Conservation (phyloP, 495 filamentous ascomycete species). For the Lepidopterella palustris region DNA sequence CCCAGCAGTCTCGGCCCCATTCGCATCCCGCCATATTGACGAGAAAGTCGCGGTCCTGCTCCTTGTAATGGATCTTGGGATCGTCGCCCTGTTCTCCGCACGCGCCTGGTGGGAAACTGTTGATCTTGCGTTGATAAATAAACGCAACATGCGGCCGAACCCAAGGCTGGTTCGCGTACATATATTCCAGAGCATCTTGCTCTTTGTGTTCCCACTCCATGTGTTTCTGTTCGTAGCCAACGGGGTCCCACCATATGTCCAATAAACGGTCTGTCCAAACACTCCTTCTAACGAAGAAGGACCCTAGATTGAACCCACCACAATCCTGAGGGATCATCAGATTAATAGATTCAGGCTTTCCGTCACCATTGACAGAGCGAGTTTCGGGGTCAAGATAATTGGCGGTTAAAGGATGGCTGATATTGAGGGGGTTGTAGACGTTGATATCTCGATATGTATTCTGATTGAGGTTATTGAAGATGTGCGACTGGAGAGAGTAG, state of each 20-base stretch:
- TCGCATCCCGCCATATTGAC: slow-evolving; percentile 99
- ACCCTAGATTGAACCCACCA: slow-evolving; percentile 91
- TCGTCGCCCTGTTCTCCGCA: slow-evolving; percentile 75
- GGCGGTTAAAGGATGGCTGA: slow-evolving; percentile 70
- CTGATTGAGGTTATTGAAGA: slow-evolving; percentile 71
- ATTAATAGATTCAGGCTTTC: slow-evolving; percentile 66
- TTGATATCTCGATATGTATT: slow-evolving; percentile 95
- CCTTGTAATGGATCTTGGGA: slow-evolving; percentile 72
- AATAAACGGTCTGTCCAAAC: slow-evolving; percentile 87
- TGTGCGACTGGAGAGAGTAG: slow-evolving; percentile 80
- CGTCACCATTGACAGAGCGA: slow-evolving; percentile 67
- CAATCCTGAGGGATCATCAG: slow-evolving; percentile 91
- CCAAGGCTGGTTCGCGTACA: slow-evolving; percentile 91
- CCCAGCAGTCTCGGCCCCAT: slow-evolving; percentile 96
- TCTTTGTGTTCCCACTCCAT: slow-evolving; percentile 99
- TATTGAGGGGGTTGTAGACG: slow-evolving; percentile 89
- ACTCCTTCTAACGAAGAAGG: slow-evolving; percentile 82
- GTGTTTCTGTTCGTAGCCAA: slow-evolving; percentile 96
- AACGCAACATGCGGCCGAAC: slow-evolving; percentile 83
- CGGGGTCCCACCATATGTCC: slow-evolving; percentile 98
- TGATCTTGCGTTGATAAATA: slow-evolving; percentile 85
- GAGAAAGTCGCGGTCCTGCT: slow-evolving; percentile 83
- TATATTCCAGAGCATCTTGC: slow-evolving; percentile 87
- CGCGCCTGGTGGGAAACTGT: slow-evolving; percentile 85
- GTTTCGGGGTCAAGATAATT: slow-evolving; percentile 67